Conservation (phyloP, 352 stramenopile species). For the Pythium dissimile region DNA sequence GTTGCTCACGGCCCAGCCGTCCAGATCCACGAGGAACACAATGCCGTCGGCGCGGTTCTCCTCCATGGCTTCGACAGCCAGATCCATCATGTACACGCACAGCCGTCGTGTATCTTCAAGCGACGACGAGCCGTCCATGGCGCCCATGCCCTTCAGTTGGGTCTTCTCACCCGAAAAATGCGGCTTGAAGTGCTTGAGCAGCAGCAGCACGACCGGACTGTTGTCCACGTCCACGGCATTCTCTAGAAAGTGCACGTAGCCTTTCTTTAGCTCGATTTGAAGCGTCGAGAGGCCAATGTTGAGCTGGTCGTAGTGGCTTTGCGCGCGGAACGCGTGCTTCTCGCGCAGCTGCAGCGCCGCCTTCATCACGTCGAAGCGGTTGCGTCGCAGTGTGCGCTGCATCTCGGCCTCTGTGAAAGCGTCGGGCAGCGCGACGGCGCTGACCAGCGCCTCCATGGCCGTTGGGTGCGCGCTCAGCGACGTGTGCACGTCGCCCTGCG, state of each 20-base stretch:
- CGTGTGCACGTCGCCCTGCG: constrained; percentile 30
- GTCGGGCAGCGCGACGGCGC: constrained; percentile 60
- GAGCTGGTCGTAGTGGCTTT: constrained; percentile 50
- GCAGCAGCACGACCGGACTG: constrained; percentile 55
- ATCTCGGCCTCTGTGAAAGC: constrained; percentile 52
- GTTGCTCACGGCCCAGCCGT: constrained; percentile 41
- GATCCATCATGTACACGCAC: constrained; percentile 74
- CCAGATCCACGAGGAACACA: constrained; percentile 66
- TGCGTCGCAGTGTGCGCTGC: constrained; percentile 55
- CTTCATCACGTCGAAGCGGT: constrained; percentile 65
- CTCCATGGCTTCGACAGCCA: constrained; percentile 72
- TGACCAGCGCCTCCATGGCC: constrained; percentile 59
- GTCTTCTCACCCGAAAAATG: constrained; percentile 56
- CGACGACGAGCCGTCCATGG: constrained; percentile 57
- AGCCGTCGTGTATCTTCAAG: constrained; percentile 62
- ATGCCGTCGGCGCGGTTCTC: constrained; percentile 57
- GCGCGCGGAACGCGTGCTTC: constrained; percentile 49
- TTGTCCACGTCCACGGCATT: constrained; percentile 43
- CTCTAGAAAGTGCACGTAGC: constrained; percentile 71
- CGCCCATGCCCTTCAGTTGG: constrained; percentile 45
- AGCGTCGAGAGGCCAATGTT: constrained; percentile 58
- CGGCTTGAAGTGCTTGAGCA: constrained; percentile 63
- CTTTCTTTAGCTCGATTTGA: constrained; percentile 66
- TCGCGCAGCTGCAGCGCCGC: constrained; percentile 64
- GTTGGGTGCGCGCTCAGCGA: constrained; percentile 31